A percentile compares a stretch with the other conserved stretches of the same genome.
Evolutionary conservation across 2,329 filamentous ascomycete species (phyloP).

Genomic region (Fulvia fulva): DNA sequence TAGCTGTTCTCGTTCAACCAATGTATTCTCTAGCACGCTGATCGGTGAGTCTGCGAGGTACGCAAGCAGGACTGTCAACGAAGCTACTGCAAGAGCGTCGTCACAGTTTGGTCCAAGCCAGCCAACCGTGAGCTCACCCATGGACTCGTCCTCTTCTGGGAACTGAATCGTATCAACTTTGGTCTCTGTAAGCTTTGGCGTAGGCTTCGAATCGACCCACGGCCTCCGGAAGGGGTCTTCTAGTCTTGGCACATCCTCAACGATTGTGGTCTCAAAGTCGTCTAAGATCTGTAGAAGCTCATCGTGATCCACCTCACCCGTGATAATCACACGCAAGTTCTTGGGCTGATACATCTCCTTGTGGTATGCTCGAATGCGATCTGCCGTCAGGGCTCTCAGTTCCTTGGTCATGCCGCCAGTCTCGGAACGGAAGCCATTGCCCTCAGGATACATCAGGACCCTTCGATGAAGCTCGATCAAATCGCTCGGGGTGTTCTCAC

Average conservation of each 20-base stretch:
- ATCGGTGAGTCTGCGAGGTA: slow-evolving; percentile 94
- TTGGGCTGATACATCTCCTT: slow-evolving; percentile 97
- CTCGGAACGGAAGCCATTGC: slow-evolving; percentile 91
- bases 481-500: slow-evolving; percentile 78
- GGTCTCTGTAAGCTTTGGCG: slow-evolving; percentile 67
- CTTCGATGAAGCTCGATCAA: slow-evolving; percentile 83
- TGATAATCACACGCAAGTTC: slow-evolving; percentile 84
- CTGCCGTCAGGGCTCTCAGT: slow-evolving; percentile 76
- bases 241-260: slow-evolving; percentile 72
- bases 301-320: slow-evolving; percentile 84
- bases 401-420: slow-evolving; percentile 97
- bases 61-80: slow-evolving; percentile 72
- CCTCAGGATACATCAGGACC: slow-evolving; percentile 78
- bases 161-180: slow-evolving; percentile 79
- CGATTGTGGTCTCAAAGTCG: slow-evolving; percentile 80
- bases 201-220: slow-evolving; percentile 83
- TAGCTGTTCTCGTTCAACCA: slow-evolving; percentile 90
- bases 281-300: slow-evolving; percentile 78
- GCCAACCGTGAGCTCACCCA: slow-evolving; percentile 78
- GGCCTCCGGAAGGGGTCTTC: slow-evolving; percentile 76
- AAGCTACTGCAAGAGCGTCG: slow-evolving; percentile 57
- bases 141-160: slow-evolving; percentile 92
- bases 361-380: slow-evolving; percentile 92
- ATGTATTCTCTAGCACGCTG: slow-evolving; percentile 81
- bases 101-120: slow-evolving; percentile 84